These are phyloP conservation scores for Postia placenta DNA, from an alignment of 768 basidiomycete species.

Conservation along the genomic window DNA sequence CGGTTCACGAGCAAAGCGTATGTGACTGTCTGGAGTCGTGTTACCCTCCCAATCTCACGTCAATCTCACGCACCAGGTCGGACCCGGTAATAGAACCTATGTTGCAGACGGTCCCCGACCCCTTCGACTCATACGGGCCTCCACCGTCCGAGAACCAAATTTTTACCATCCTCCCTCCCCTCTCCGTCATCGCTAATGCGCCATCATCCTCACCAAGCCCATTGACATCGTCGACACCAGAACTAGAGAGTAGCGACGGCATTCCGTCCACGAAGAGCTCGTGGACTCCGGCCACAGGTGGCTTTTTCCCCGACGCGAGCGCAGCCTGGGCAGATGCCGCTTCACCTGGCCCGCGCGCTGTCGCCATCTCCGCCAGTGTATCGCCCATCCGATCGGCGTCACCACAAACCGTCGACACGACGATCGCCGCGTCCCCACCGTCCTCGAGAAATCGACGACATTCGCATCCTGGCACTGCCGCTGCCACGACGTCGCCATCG, in stretches of 20 bases:
- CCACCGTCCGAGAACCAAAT: slow-evolving; percentile 86
- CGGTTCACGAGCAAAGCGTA: slow-evolving; percentile 82
- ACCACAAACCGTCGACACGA: slow-evolving; percentile 30
- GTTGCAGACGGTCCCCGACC: slow-evolving; percentile 85
- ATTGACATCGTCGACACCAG: slow-evolving; percentile 36
- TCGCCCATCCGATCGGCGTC: slow-evolving; percentile 39
- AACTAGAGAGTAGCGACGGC: slow-evolving; percentile 26
- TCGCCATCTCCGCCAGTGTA: slow-evolving; percentile 14
- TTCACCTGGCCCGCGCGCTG: slow-evolving; percentile 11
- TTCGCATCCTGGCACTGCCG: slow-evolving; percentile 41
- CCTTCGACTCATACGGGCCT: slow-evolving; percentile 88
- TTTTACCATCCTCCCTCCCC: slow-evolving; percentile 86
- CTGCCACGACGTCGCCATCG: slow-evolving; percentile 19
- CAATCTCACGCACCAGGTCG: slow-evolving; percentile 39
- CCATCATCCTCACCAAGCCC: slow-evolving; percentile 59
- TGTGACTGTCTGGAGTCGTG: slow-evolving; percentile 23
- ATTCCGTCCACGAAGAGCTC: slow-evolving; percentile 18
- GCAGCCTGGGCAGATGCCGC: slow-evolving; percentile 25
- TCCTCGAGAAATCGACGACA: slow-evolving; percentile 37
- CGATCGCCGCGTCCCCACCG: slow-evolving; percentile 4
- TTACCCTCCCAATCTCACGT: not conserved
- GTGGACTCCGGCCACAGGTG: slow-evolving; percentile 47
- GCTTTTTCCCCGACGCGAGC: slow-evolving; percentile 37
- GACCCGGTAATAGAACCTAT: slow-evolving; percentile 90
- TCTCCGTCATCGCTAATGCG: slow-evolving; percentile 65